phyloP scores from a whole-genome alignment of 305 asterid genomes.

The Fraxinus paxiana region DNA sequence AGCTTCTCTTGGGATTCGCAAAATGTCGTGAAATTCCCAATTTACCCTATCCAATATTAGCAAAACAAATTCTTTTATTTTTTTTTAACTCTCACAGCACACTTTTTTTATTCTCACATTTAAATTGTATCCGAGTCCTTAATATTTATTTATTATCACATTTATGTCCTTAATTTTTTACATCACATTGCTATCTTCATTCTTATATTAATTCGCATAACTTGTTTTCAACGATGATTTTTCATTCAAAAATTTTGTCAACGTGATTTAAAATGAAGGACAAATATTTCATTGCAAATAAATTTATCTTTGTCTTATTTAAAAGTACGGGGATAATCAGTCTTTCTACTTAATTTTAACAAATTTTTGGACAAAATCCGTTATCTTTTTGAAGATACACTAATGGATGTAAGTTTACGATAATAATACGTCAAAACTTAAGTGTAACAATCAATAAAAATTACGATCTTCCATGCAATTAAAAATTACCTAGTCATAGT shows the following conservation, averaged over 20 bases:
- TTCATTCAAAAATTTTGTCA: neutral
- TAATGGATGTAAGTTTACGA: neutral
- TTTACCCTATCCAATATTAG: neutral
- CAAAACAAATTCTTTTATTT: neutral
- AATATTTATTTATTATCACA: neutral
- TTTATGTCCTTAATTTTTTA: neutral
- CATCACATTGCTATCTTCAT: neutral
- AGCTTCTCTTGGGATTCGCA: constrained; percentile 1
- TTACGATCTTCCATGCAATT: no score
- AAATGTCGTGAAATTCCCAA: neutral
- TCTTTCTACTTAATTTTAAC: neutral
- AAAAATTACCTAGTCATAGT: no score
- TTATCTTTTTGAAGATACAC: neutral
- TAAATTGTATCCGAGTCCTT: neutral
- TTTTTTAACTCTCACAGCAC: neutral
- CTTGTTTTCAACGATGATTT: neutral
- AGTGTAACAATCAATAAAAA: no score
- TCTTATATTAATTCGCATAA: neutral
- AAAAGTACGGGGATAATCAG: no score
- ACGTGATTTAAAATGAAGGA: neutral
- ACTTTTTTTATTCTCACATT: neutral
- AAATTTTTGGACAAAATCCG: neutral
- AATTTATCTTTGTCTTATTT: neutral
- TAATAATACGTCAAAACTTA: no score
- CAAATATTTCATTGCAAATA: no score